Evolutionary conservation across 805 yeast species (phyloP), one percentile per base, ranked within the genome.

Genomic region (Torulaspora indica): DNA sequence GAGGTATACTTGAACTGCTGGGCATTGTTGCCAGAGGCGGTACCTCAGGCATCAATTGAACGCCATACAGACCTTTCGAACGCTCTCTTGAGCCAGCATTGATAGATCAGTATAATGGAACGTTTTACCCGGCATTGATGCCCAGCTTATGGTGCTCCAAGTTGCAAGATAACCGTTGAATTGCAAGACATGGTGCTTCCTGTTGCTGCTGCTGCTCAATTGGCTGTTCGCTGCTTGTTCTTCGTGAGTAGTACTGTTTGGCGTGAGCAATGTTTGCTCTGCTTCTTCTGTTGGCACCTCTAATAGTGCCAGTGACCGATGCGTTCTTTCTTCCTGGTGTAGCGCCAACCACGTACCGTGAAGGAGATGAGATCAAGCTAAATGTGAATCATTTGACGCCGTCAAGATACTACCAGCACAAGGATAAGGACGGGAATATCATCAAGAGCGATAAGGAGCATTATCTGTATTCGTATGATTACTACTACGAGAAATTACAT

Each of bases 321-420:
- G 95, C 82, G 2, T 91, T 93, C 68, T 91, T 93, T 61, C 72
- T 93, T 44, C 98, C 98, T 0, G 98, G 98, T 7, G 93, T 89
- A 18, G 96, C 98, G 0, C 98, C 98, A 14, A 85, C 95, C 1
- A 83, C 91, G 40, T 93, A 91, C 61, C 71, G 74, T 36, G 73
- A 77, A 47, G 88, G 82, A 40, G 95, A 90, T 42, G 54, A 59
- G 2, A 81, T 93, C 39, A 87, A 91, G 12, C 69, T 93, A 43
- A 70, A 84, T 39, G 98, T 93, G 25, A 93, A 93, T 62, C 95
- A 89, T 58, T 77, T 93, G 55, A 87, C 96, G 0, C 96, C 97
- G 12, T 78, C 88, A 4, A 69, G 76, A 51, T 64, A 61, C 50
- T 62, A 57, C 46, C 72, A 70, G 56, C 75, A 45, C 58, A 57